These are phyloP conservation scores for Solanum tacnaense DNA, from an alignment of 257 asterid species.

Conservation along the genomic window DNA sequence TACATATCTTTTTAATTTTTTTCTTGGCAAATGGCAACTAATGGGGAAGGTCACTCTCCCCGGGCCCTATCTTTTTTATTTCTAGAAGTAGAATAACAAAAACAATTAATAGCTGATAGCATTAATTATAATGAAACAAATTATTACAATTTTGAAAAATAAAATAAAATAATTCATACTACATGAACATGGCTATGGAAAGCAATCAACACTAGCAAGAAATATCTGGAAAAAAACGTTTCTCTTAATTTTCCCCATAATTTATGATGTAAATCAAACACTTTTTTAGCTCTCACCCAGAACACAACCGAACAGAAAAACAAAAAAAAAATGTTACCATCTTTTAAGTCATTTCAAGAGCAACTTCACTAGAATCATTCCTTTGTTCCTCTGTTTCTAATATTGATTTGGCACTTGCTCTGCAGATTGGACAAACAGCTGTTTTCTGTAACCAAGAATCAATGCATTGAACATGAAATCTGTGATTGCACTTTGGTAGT, in stretches of 20 bases:
- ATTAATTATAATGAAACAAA: neutral
- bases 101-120: neutral
- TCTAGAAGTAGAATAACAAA: neutral
- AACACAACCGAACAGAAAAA: neutral
- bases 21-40: neutral
- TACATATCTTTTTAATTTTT: neutral
- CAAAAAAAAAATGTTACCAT: neutral
- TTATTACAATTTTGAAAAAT: neutral
- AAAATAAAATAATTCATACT: neutral
- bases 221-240: neutral
- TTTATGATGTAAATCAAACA: neutral
- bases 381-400: neutral
- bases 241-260: neutral
- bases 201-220: neutral
- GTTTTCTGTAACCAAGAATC: slow-evolving; percentile 55
- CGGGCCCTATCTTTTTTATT: neutral
- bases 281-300: neutral
- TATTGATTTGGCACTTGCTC: slow-evolving; percentile 21
- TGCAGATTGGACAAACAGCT: slow-evolving; percentile 58
- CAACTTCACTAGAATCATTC: slow-evolving; percentile 15
- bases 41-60: neutral
- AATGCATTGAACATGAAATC: slow-evolving; percentile 52
- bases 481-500: slow-evolving; percentile 41
- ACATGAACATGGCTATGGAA: neutral
- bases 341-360: slow-evolving; percentile 13